Conservation (phyloP, 2,329 filamentous ascomycete species). For the Graphilbum sp. region DNA sequence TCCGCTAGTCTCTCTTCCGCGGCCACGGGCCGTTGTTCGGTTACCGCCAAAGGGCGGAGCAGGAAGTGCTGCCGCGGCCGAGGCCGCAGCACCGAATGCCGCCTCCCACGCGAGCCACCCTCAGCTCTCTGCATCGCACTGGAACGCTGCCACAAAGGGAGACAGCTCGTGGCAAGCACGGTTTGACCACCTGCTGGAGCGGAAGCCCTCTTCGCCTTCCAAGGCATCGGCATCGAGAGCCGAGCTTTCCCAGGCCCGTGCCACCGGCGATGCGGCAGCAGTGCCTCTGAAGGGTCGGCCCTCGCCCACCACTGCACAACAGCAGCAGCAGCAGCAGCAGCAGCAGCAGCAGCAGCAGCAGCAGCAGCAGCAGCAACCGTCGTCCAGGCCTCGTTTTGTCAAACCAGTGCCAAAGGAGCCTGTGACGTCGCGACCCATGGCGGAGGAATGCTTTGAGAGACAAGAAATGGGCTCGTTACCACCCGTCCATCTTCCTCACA, state of each 20-base stretch:
- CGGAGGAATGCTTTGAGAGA: constrained; percentile 67
- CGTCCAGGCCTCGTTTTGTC: too few species aligned
- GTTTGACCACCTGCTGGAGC: constrained; percentile 64
- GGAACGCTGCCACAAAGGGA: not conserved
- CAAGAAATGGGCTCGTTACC: constrained; percentile 69
- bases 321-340: not conserved
- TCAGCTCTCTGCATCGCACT: not conserved
- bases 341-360: not conserved
- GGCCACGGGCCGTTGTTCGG: constrained; percentile 59
- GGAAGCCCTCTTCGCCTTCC: constrained; percentile 39
- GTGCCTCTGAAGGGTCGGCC: too few species aligned
- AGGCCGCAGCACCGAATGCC: not conserved
- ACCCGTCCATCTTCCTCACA: constrained; percentile 48
- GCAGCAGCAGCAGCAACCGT: not conserved
- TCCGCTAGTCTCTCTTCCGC: constrained; percentile 55
- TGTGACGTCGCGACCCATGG: constrained; percentile 48
- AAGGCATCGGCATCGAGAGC: constrained; percentile 32
- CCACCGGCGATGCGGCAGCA: not conserved
- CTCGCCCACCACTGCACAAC: too few species aligned
- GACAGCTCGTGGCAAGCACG: constrained; percentile 48
- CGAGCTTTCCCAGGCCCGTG: not conserved
- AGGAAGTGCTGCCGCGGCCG: too few species aligned
- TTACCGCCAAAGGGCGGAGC: constrained; percentile 46
- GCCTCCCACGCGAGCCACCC: not conserved
- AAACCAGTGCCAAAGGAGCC: constrained; percentile 21